Conservation (phyloP, 768 basidiomycete species). For the Mycena belliarum region DNA sequence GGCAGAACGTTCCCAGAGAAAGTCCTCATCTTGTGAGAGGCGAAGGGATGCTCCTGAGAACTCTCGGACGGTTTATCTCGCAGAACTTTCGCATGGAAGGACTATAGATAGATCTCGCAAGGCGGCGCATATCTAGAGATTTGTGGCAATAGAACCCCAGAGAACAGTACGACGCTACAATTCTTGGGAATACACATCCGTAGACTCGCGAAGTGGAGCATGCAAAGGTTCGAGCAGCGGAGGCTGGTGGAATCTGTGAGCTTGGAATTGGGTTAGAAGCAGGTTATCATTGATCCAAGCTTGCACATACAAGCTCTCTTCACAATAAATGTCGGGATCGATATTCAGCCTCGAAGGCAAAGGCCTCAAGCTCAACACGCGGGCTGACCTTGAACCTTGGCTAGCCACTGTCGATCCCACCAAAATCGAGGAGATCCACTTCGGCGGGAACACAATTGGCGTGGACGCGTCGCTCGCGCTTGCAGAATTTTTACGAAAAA, state of each 20-base stretch:
- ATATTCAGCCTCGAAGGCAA: slow-evolving; percentile 54
- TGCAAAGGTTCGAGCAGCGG: too few species aligned
- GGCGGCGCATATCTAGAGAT: too few species aligned
- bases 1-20: slow-evolving; percentile 19
- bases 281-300: too few species aligned
- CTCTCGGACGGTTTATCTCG: neutral
- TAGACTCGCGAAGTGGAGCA: too few species aligned
- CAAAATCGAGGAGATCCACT: slow-evolving; percentile 81
- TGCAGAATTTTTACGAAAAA: slow-evolving; percentile 73
- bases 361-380: slow-evolving; percentile 79
- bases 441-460: slow-evolving; percentile 94
- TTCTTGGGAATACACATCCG: too few species aligned
- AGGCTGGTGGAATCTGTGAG: too few species aligned
- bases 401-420: slow-evolving; percentile 65
- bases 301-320: too few species aligned
- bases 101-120: neutral
- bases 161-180: too few species aligned
- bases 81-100: neutral
- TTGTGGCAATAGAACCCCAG: too few species aligned
- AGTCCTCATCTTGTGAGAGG: slow-evolving; percentile 8
- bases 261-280: too few species aligned
- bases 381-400: slow-evolving; percentile 74
- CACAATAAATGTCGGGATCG: slow-evolving; percentile 11
- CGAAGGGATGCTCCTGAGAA: slow-evolving; percentile 1
- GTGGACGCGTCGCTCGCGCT: slow-evolving; percentile 86